phyloP scores from a whole-genome alignment of 2,329 filamentous ascomycete genomes.

The Cytospora schulzeri region DNA sequence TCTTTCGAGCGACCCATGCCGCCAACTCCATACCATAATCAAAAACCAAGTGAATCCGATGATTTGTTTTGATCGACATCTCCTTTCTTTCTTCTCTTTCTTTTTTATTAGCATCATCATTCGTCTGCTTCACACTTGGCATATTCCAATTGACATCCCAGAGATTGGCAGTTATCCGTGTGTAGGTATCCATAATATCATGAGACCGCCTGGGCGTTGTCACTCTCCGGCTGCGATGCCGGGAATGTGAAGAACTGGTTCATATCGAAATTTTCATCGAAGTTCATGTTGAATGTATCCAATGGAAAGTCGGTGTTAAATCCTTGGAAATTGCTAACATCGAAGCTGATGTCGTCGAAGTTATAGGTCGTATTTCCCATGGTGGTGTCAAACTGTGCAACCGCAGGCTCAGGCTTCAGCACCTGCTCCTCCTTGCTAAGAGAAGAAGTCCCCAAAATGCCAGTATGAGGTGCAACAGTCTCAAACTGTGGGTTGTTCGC shows the following conservation, averaged over 20 bases:
- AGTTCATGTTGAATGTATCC: constrained; percentile 12
- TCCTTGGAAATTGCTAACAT: neutral
- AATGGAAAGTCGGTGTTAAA: constrained; percentile 5
- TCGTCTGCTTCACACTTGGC: neutral
- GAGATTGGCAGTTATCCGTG: too few species aligned
- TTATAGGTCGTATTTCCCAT: neutral
- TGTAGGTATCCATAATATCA: too few species aligned
- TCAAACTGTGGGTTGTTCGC: neutral
- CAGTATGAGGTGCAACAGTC: neutral
- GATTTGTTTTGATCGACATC: neutral
- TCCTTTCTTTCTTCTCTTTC: neutral
- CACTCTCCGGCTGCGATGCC: constrained; percentile 9
- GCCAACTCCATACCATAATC: constrained; percentile 1
- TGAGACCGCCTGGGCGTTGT: neutral
- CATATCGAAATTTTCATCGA: constrained; percentile 12
- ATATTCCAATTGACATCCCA: neutral
- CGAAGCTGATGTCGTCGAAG: neutral
- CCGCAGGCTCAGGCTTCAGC: neutral
- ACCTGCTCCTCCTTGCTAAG: neutral
- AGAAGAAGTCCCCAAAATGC: neutral
- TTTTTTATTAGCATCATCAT: constrained; percentile 2
- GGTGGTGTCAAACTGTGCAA: neutral
- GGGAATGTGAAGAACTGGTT: constrained; percentile 6
- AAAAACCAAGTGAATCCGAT: neutral
- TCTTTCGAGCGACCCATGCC: neutral